Base-by-base conservation (phyloP, 805 yeast genomes). In the Saturnispora besseyi region DNA sequence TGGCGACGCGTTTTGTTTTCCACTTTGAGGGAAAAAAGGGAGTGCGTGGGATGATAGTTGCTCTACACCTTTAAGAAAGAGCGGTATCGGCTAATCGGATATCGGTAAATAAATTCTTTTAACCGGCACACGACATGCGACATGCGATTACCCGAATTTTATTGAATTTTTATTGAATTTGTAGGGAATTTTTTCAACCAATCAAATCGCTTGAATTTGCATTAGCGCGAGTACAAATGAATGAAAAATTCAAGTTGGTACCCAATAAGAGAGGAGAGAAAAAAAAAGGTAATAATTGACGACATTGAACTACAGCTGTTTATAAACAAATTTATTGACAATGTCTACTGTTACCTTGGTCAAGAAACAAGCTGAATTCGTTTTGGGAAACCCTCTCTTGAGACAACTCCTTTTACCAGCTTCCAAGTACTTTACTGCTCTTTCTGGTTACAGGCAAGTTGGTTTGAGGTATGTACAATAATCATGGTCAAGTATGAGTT, bases 401-500 rank as follows among this genome's bases (percentile, higher is more conserved):
- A 78, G 85, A 57, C 81, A 82, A 66, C 67, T 90, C 58, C 74
- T 86, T 56, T 77, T 83, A 31, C 98, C 99, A 57, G 76, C 83
- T 37, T 85, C 97, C 44, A 78, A 82, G 63, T 73, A 79, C 59
- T 90, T 84, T 71, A 73, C 78, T 59, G 73, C 81, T 58, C 76
- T 77, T 57, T 76, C 96, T 51, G 98, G 98, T 53, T 93, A 93
- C 86, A 86, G 98, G 77, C 80, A 89, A 69, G 70, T 93, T 74
- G 99, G 99, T 49, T 78, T 93, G 62, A 87, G 73, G 75, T 70
- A 60, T 48, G 64, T 59, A 6, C 3, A 45, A 34, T 18, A 12
- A 21, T 11, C 29, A 38, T 38, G 11, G 28, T 3, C 29, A 26
- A 2, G 3, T 6, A 6, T 26, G 6, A 26, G 29, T 26, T 26